A percentile compares a stretch with the other conserved stretches of the same genome.
Conservation (phyloP, 306 rosid species). For the Oxytropis ochrocephala region DNA sequence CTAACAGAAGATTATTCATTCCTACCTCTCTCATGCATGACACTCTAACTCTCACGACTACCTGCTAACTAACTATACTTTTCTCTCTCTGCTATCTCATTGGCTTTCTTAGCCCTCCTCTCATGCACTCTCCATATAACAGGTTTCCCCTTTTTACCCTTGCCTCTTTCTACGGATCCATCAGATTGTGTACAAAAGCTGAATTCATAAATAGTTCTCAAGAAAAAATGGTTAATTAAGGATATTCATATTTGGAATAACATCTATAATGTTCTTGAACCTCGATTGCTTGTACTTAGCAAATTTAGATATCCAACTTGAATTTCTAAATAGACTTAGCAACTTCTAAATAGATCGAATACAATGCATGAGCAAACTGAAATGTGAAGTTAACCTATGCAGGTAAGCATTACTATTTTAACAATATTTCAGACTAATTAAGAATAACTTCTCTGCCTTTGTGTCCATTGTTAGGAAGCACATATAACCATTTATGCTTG, state of each 20-base stretch:
- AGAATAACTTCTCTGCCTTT: background rate
- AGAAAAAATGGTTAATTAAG: background rate
- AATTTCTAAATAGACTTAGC: background rate
- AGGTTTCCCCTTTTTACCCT: no score
- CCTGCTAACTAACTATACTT: no score
- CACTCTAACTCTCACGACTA: no score
- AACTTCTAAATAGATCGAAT: background rate
- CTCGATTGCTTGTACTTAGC: background rate
- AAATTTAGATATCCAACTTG: background rate
- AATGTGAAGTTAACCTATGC: no score
- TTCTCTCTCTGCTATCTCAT: no score
- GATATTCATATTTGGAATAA: background rate
- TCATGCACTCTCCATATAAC: no score
- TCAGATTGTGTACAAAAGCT: constrained; percentile 3
- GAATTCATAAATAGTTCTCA: background rate
- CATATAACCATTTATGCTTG: background rate
- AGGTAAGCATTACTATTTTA: background rate
- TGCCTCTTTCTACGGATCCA: no score
- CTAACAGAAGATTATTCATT: no score
- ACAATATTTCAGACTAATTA: background rate
- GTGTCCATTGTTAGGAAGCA: background rate
- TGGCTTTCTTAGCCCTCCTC: no score
- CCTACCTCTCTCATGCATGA: no score
- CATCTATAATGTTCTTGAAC: background rate
- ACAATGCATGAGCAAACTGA: no score